Percentiles rank a stretch among this genome's conserved stretches.
These are phyloP conservation scores for Candida easanensis DNA, from an alignment of 805 yeast species.

Conservation along the genomic window DNA sequence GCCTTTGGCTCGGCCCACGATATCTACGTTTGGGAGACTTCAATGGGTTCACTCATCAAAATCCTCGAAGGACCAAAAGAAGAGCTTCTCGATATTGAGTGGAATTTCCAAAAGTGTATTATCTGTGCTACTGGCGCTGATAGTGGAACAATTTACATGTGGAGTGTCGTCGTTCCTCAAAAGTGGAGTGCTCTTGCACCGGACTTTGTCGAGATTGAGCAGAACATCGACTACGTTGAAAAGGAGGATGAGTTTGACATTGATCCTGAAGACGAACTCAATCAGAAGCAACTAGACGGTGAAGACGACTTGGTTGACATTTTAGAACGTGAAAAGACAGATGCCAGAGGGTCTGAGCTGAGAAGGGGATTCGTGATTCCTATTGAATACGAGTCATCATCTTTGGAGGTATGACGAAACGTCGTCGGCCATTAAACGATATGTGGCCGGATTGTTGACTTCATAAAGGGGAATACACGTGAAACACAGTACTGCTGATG, in stretches of 20 bases:
- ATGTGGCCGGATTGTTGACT: too few species aligned
- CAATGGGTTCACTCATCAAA: constrained; percentile 81
- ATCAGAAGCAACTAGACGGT: constrained; percentile 56
- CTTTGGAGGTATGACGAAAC: too few species aligned
- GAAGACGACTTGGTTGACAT: constrained; percentile 73
- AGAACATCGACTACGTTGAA: constrained; percentile 84
- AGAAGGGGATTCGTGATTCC: constrained; percentile 63
- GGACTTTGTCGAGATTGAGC: constrained; percentile 92
- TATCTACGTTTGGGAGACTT: constrained; percentile 89
- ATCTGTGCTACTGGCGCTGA: constrained; percentile 86
- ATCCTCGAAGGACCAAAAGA: constrained; percentile 90
- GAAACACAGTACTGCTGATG: too few species aligned
- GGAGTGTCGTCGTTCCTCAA: constrained; percentile 83
- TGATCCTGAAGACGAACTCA: constrained; percentile 61
- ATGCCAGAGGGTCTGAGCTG: constrained; percentile 69
- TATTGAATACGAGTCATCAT: constrained; percentile 26
- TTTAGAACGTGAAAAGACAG: constrained; percentile 55
- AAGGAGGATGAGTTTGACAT: constrained; percentile 90
- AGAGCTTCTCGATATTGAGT: constrained; percentile 80
- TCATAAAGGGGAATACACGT: too few species aligned
- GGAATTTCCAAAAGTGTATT: constrained; percentile 75
- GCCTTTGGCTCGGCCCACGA: constrained; percentile 88
- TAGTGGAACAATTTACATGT: constrained; percentile 74
- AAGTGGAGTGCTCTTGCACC: constrained; percentile 97
- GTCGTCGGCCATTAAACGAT: too few species aligned